These are phyloP conservation scores for Westerdykella sp. DNA, from an alignment of 2,329 filamentous ascomycete genomes.

Conservation along the genomic window DNA sequence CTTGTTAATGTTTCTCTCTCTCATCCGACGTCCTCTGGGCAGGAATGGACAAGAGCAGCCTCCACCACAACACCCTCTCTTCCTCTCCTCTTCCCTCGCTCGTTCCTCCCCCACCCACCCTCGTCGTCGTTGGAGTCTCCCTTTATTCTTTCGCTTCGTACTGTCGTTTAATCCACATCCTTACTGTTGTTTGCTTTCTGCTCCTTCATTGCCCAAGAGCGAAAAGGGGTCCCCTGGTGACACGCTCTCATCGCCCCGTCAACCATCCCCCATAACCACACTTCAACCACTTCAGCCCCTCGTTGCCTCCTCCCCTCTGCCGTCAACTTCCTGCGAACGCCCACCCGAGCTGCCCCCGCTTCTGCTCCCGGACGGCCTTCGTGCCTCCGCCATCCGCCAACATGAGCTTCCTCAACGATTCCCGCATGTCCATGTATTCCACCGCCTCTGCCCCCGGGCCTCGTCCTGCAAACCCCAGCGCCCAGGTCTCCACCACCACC, in stretches of 20 bases:
- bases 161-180: constrained; percentile 20
- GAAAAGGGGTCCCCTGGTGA: background rate
- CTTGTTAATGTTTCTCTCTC: too few relatives aligned
- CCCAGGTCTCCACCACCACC: constrained; percentile 86
- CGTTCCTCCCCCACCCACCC: constrained; percentile 3
- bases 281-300: background rate
- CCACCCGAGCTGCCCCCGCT: constrained; percentile 1
- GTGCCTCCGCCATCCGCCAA: constrained; percentile 20
- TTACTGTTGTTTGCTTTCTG: constrained; percentile 13
- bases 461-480: constrained; percentile 55
- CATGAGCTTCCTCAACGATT: constrained; percentile 50
- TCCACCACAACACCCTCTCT: constrained; percentile 9
- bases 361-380: constrained; percentile 11
- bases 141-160: constrained; percentile 19
- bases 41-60: constrained; percentile 20
- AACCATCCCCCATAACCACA: background rate
- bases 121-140: constrained; percentile 9
- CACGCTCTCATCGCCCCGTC: background rate
- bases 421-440: constrained; percentile 57
- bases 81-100: constrained; percentile 4
- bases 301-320: background rate
- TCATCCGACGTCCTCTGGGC: constrained; percentile 4
- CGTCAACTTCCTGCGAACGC: constrained; percentile 4
- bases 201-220: background rate
- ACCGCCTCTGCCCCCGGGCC: constrained; percentile 53